Conservation (phyloP, 1,139 yeast genomes). For the Candida anutae region DNA sequence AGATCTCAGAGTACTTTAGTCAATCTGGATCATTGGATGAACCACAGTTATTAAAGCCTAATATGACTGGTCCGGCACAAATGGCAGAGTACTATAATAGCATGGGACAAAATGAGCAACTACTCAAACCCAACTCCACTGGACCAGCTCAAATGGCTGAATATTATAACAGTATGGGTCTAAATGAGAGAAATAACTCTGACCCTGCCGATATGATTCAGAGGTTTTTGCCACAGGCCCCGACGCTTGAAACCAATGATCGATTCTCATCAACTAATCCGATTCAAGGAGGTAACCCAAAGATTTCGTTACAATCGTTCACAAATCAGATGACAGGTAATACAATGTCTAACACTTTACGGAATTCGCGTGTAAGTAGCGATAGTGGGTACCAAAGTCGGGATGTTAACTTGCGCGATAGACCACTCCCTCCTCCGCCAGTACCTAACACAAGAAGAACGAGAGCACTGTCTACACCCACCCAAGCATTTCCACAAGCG, state of each 20-base stretch:
- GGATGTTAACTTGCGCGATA: slow-evolving; percentile 6
- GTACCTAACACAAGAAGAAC: slow-evolving; percentile 28
- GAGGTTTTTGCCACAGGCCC: slow-evolving; percentile 11
- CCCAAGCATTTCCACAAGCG: slow-evolving; percentile 13
- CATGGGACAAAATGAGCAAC: slow-evolving; percentile 4
- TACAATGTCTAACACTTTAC: slow-evolving; percentile 31
- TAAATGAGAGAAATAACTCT: slow-evolving; percentile 2
- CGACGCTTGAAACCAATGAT: neutral
- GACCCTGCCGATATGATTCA: slow-evolving; percentile 23
- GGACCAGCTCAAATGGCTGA: slow-evolving; percentile 25
- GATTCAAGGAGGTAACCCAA: slow-evolving; percentile 14
- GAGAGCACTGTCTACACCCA: slow-evolving; percentile 39
- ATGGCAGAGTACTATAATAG: slow-evolving; percentile 12
- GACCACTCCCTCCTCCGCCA: slow-evolving; percentile 34
- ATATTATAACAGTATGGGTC: slow-evolving; percentile 4
- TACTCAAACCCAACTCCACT: slow-evolving; percentile 29
- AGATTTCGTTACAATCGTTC: slow-evolving; percentile 32
- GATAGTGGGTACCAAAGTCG: slow-evolving; percentile 11
- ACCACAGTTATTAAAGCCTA: slow-evolving; percentile 14
- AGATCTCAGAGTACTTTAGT: slow-evolving; percentile 12
- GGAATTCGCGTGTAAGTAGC: slow-evolving; percentile 18
- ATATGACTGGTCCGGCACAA: slow-evolving; percentile 22
- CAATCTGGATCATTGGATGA: slow-evolving; percentile 14
- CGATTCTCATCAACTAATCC: slow-evolving; percentile 1
- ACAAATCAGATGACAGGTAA: slow-evolving; percentile 41